These are phyloP conservation scores for Gossypium longicalyx DNA, from an alignment of 345 rosid genomes.

Conservation along the genomic window DNA sequence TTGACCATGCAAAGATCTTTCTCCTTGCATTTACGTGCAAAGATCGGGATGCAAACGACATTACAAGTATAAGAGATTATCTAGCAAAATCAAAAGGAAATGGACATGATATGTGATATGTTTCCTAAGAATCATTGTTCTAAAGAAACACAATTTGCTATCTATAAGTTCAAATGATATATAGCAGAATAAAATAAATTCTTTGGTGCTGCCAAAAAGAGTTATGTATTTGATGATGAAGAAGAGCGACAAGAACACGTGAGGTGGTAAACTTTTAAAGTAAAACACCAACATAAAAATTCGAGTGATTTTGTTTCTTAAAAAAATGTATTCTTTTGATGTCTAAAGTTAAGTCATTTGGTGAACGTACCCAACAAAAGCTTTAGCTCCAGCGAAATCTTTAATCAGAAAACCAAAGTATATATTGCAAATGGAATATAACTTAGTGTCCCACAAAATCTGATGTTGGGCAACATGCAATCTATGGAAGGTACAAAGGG, in stretches of 20 bases:
- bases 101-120: neutral
- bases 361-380: conserved; percentile 12
- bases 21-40: neutral
- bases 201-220: neutral
- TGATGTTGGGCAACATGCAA: conserved; percentile 32
- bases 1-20: neutral
- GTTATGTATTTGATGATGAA: neutral
- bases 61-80: too few relatives aligned
- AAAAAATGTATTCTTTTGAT: conserved; percentile 15
- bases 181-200: neutral
- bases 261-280: conserved; percentile 18
- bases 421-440: conserved; percentile 19
- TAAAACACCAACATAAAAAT: conserved; percentile 8
- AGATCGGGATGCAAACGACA: neutral
- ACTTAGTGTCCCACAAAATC: conserved; percentile 40
- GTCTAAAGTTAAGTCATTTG: conserved; percentile 13
- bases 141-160: neutral
- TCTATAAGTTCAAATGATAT: neutral
- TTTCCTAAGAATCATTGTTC: neutral
- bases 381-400: conserved; percentile 1
- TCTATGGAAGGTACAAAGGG: conserved; percentile 30
- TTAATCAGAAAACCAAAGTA: conserved; percentile 10
- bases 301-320: neutral
- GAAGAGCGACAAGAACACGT: conserved; percentile 19
- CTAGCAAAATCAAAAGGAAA: neutral